Base-by-base conservation (phyloP, 2,329 filamentous ascomycete genomes). In the Simplicillium aogashimaense region DNA sequence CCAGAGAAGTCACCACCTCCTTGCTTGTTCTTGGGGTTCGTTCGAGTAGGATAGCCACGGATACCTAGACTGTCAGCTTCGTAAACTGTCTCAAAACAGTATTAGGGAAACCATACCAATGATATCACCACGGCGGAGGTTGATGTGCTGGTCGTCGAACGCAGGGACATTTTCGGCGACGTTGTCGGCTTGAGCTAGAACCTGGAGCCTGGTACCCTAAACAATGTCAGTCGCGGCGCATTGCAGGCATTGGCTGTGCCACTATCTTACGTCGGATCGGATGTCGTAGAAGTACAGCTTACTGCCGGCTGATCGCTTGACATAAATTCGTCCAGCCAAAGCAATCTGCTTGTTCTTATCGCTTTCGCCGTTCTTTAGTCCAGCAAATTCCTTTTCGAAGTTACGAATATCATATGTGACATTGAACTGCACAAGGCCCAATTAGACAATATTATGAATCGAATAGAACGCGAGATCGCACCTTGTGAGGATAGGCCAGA, bases 201-300 rank as follows among this genome's bases (percentile, higher is more conserved):
- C 79, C 69, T 98, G 94, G 36, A 95, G 72, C 61, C 86, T 84
- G 50, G 71, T 64, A 37, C 73, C 73, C 54, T 73, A 31, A 6
- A n/a, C 9, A 20, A 13, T 15, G 35, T 43, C 29, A 44, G 39
- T 28, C 3, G 9, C 28, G 8, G 7, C 18, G 7, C 15, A 4
- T 10, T 29, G 29, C 10, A 13, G 3, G 34, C 11, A 32, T n/a
- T 17, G 15, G 36, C 41, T 10, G 18, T 8, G 25, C 17, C 11
- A 20, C 11, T 3, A 36, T 25, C 51, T 17, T 43, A 57, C 55
- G 31, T 64, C 60, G 37, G 58, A 62, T 44, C 61, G 60, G 39
- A 65, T 57, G 44, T 94, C 88, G 67, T 95, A 95, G 70, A 95
- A 95, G 55, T 85, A 78, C 43, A 95, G 76, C 72, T 94, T 95